Conservation (phyloP, 805 yeast genomes). For the Metschnikowia santaceciliae region DNA sequence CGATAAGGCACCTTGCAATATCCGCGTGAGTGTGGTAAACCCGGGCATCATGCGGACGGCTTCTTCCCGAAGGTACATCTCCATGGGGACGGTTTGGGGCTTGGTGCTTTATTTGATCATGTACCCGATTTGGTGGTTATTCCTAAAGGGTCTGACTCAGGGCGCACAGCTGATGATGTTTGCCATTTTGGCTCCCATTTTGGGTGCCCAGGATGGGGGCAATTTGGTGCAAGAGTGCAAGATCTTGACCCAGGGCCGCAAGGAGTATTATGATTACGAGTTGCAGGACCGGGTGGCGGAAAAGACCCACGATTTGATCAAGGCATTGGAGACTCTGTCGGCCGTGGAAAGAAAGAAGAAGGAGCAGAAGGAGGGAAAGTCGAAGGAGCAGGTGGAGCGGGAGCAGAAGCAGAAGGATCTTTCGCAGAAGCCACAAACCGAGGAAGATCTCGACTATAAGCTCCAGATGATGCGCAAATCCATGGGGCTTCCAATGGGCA, state of each 20-base stretch:
- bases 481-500: slow-evolving; percentile 20
- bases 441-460: slow-evolving; percentile 35
- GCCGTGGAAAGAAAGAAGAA: slow-evolving; percentile 60
- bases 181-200: slow-evolving; percentile 68
- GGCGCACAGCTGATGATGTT: slow-evolving; percentile 79
- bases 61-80: slow-evolving; percentile 70
- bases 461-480: slow-evolving; percentile 25
- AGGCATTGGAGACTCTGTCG: slow-evolving; percentile 60
- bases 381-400: slow-evolving; percentile 18
- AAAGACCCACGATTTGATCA: slow-evolving; percentile 56
- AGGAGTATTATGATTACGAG: slow-evolving; percentile 59
- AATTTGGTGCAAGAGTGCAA: slow-evolving; percentile 71
- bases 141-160: slow-evolving; percentile 67
- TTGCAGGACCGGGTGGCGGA: slow-evolving; percentile 60
- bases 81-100: slow-evolving; percentile 70
- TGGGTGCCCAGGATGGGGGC: slow-evolving; percentile 60
- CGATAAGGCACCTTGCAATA: slow-evolving; percentile 68
- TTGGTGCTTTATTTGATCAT: slow-evolving; percentile 56
- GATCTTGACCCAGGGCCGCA: slow-evolving; percentile 49
- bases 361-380: slow-evolving; percentile 20
- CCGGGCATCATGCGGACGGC: slow-evolving; percentile 93
- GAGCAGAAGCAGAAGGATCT: slow-evolving; percentile 24
- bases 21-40: slow-evolving; percentile 71
- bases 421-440: slow-evolving; percentile 30
- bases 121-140: slow-evolving; percentile 80